Percentiles rank a stretch among this genome's conserved stretches.
phyloP scores from a whole-genome alignment of 805 yeast genomes.

The Torulaspora gathmanii region DNA sequence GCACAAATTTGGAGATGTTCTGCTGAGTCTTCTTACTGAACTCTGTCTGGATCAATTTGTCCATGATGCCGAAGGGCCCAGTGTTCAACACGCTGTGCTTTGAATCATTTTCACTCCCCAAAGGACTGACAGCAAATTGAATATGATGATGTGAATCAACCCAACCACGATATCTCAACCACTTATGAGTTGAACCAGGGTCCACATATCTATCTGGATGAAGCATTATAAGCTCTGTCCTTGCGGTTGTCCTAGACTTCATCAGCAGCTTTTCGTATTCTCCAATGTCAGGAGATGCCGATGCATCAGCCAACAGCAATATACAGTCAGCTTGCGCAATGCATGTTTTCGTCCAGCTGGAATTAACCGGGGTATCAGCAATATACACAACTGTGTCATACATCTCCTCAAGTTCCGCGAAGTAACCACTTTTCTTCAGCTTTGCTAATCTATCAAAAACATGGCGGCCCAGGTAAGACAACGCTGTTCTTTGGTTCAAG shows the following conservation, averaged over 20 bases:
- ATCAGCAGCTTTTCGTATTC: constrained; percentile 77
- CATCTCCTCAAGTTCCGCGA: constrained; percentile 85
- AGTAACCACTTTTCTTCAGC: constrained; percentile 80
- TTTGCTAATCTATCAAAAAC: constrained; percentile 88
- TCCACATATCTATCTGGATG: constrained; percentile 79
- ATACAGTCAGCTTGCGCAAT: constrained; percentile 94
- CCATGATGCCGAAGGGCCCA: constrained; percentile 22
- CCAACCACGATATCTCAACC: constrained; percentile 88
- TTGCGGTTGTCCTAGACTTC: constrained; percentile 73
- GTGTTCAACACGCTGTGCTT: constrained; percentile 21
- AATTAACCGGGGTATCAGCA: constrained; percentile 76
- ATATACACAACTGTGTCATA: constrained; percentile 85
- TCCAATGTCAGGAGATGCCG: constrained; percentile 66
- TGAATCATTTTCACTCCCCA: constrained; percentile 19
- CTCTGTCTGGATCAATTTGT: constrained; percentile 31
- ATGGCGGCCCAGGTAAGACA: constrained; percentile 78
- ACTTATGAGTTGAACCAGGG: constrained; percentile 77
- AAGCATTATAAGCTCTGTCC: constrained; percentile 78
- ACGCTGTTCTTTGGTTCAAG: constrained; percentile 75
- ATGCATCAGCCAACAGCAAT: constrained; percentile 81
- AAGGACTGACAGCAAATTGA: constrained; percentile 45
- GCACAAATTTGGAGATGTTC: constrained; percentile 31
- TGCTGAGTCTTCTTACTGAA: constrained; percentile 32
- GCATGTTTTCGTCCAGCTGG: constrained; percentile 90
- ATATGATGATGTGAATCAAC: constrained; percentile 90